Percentiles rank a stretch among this genome's conserved stretches.
Conservation (phyloP, 192 early-diverging fungal species). For the Paraglomus brasilianum region DNA sequence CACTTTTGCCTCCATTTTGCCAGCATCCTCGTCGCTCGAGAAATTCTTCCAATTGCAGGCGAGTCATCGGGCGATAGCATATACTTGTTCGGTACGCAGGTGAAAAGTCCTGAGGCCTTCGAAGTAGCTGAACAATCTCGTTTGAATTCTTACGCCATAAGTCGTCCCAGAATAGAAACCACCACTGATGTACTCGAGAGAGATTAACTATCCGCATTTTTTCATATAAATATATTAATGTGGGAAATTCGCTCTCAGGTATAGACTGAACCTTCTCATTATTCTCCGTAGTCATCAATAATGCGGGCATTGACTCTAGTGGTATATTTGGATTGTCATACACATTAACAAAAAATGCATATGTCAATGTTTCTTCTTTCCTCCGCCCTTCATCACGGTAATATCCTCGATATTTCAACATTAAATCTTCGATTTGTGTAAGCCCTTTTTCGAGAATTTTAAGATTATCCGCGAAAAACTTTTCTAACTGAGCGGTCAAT, state of each 20-base stretch:
- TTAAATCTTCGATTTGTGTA: constrained; percentile 35
- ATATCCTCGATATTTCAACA: constrained; percentile 46
- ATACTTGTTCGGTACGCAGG: constrained; percentile 62
- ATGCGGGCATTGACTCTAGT: constrained; percentile 32
- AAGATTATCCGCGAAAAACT: constrained; percentile 56
- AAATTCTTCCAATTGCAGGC: constrained; percentile 55
- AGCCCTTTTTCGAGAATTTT: constrained; percentile 49
- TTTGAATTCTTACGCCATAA: constrained; percentile 57
- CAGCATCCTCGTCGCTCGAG: constrained; percentile 44
- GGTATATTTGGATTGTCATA: constrained; percentile 45
- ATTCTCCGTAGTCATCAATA: constrained; percentile 39
- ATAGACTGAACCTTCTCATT: constrained; percentile 37
- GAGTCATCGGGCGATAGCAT: constrained; percentile 57
- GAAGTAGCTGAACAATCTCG: constrained; percentile 42
- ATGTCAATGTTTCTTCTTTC: constrained; percentile 50
- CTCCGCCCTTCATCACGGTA: constrained; percentile 48
- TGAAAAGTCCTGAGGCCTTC: constrained; percentile 53
- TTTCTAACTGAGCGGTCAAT: constrained; percentile 49
- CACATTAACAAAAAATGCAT: constrained; percentile 47
- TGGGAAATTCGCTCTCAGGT: constrained; percentile 21
- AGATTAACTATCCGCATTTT: constrained; percentile 40
- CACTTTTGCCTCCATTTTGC: constrained; percentile 41
- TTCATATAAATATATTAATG: constrained; percentile 43
- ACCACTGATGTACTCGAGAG: constrained; percentile 48
- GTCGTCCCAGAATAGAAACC: constrained; percentile 74